These are phyloP conservation scores for Phoenix roebelenii DNA, from an alignment of 176 grass and related monocot species.

Conservation along the genomic window DNA sequence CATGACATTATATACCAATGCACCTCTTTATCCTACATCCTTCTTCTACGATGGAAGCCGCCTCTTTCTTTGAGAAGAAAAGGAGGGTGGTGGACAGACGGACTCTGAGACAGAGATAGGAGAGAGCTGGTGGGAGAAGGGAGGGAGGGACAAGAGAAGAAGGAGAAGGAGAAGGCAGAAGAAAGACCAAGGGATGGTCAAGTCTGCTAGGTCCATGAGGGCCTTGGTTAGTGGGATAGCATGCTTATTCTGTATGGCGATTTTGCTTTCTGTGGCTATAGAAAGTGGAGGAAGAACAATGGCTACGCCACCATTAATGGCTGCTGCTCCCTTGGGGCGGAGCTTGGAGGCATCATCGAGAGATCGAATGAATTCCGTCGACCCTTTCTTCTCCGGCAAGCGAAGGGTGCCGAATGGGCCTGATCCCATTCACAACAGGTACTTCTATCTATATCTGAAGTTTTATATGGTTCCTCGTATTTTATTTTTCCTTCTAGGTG, in stretches of 20 bases:
- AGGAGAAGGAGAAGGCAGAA: neutral
- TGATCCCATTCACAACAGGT: constrained; percentile 28
- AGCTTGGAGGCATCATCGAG: neutral
- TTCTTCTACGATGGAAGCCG: neutral
- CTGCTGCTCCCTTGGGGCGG: neutral
- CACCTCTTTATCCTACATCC: neutral
- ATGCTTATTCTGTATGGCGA: constrained; percentile 7
- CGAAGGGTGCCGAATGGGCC: constrained; percentile 18
- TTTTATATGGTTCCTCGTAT: too few species aligned
- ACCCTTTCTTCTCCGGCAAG: constrained; percentile 6
- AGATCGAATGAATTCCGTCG: neutral
- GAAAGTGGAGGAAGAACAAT: neutral
- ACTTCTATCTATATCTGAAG: neutral
- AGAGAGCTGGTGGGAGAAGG: neutral
- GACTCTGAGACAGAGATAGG: neutral
- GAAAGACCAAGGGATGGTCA: neutral
- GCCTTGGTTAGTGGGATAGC: constrained; percentile 1
- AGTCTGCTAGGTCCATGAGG: neutral
- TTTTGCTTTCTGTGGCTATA: constrained; percentile 2
- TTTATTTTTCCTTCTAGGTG: too few species aligned
- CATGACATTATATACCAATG: neutral
- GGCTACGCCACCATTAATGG: neutral
- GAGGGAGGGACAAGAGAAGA: neutral
- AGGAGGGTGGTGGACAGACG: neutral
- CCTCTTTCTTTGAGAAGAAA: neutral